Base-by-base conservation (phyloP, 1,139 yeast species). In the Blastobotrys indianensis region DNA sequence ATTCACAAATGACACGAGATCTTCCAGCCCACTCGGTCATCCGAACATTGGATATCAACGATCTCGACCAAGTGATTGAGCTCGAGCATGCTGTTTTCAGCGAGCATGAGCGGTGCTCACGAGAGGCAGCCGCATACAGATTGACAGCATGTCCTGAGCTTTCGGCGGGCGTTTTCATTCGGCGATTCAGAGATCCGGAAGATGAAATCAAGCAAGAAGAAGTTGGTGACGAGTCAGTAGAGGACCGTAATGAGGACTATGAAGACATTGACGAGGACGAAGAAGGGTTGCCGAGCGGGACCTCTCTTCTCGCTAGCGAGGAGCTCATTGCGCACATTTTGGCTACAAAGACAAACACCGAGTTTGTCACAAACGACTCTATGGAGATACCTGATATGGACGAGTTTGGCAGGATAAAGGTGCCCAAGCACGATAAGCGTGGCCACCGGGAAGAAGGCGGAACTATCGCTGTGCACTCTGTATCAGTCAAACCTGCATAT, bases 61-160 rank as follows among this genome's bases (percentile, higher is more conserved):
- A 90, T 62, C 62, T 80, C 17, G 79, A 77, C 35, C 80, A 79
- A 58, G 80, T 82, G 39, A 60, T 69, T 16, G 75, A 63, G 12
- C 71, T 88, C 39, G 97, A 90, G 64, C 62, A 66, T n/a, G 65
- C 69, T 45, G 88, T 94, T 10, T 88, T 87, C 65, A 35, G 33
- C 17, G 62, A 69, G 9, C 90, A 82, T 61, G 76, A 66, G 56
- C 56, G 94, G 50, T 82, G 87, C 45, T 64, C 86, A 5, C 63
- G 62, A 23, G 87, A 80, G 48, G 81, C 77, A 57, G 68, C 85
- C 49, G 68, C 69, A 53, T 90, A 85, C 68, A 74, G 97, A 56
- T 72, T 92, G 54, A 74, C 76, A 2, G 79, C 73, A 2, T 88
- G 97, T 63, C 97, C 97, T 9, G 98, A 92, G 64, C 75, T 92